Evolutionary conservation across 2,329 filamentous ascomycete genomes (phyloP), one percentile per base, ranked within the genome.

Genomic region (Metarhizium guizhouense): DNA sequence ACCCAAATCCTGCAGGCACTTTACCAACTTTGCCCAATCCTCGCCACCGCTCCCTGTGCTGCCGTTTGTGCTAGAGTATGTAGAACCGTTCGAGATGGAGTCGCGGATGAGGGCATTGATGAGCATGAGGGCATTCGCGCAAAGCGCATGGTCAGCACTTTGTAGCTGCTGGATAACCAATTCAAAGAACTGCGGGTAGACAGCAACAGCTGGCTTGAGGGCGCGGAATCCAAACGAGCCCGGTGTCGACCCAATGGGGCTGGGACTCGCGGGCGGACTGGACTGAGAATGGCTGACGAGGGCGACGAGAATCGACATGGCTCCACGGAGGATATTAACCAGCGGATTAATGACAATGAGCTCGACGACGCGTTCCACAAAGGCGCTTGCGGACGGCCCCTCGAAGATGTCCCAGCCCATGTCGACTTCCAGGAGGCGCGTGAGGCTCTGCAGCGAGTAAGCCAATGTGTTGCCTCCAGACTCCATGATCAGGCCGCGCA

Each of bases 21-120:
- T 96, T 70, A 99, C 92, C 65, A 97, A 95, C 64, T 89, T 94
- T 51, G 91, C 89, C 92, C 94, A 97, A 64, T 97, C 93, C 58
- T 89, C 85, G 14, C 68, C 65, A 38, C 64, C 62, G 4, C 60
- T 59, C 10, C 65, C 66, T 34, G 48, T 42, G 34, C 66, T 63
- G 6, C 60, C 60, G 25, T 70, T 66, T 54, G 65, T 63, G 14
- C 57, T 59, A 7, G 61, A 56, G 48, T 63, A 58, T 57, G 86
- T 81, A 47, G 78, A 77, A 53, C 93, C 89, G 64, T 82, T 85
- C 32, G 88, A 87, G 53, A 97, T 85, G 5, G 91, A 88, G 69
- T 99, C 94, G 53, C 94, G 83, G 76, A 97, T 95, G 50, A 99
- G 78, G 0, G 93, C 90, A 69, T 99, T 99, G 70, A 99, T 90